phyloP scores from a whole-genome alignment of 768 basidiomycete genomes.

The Psilocybe cyanescens region DNA sequence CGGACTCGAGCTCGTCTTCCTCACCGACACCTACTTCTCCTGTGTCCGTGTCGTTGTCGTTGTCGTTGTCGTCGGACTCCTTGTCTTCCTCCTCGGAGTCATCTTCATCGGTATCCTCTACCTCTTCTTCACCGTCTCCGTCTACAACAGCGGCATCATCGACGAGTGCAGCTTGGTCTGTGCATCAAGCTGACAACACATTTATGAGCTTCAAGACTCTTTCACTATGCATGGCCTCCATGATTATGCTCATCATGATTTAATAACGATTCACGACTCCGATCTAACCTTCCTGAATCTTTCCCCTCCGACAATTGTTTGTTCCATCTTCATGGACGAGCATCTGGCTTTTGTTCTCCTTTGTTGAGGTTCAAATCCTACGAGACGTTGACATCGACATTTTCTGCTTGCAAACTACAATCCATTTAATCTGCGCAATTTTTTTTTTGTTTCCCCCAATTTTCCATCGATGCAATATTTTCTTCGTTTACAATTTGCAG shows the following conservation, averaged over 20 bases:
- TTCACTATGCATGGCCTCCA: slow-evolving; percentile 20
- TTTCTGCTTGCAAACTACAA: neutral
- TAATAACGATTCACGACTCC: slow-evolving; percentile 6
- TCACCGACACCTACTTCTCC: slow-evolving; percentile 22
- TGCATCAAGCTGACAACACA: slow-evolving; percentile 13
- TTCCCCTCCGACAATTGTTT: neutral
- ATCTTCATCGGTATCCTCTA: slow-evolving; percentile 8
- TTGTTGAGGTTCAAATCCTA: neutral
- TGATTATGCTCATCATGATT: slow-evolving; percentile 22
- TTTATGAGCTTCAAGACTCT: slow-evolving; percentile 10
- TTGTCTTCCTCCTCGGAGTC: slow-evolving; percentile 17
- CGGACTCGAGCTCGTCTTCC: slow-evolving; percentile 13
- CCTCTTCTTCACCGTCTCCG: slow-evolving; percentile 12
- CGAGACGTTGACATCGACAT: neutral
- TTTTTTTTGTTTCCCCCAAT: neutral
- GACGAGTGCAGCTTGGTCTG: slow-evolving; percentile 32
- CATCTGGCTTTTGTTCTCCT: neutral
- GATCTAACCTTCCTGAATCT: neutral
- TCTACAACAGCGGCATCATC: slow-evolving; percentile 22
- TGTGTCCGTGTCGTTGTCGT: slow-evolving; percentile 7
- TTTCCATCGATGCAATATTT: neutral
- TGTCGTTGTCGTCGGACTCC: neutral
- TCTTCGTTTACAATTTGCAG: neutral
- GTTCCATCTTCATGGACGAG: neutral
- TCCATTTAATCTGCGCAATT: neutral